A percentile compares a stretch with the other conserved stretches of the same genome.
Conservation (phyloP, 2,329 filamentous ascomycete species). For the Colletotrichum sp. region DNA sequence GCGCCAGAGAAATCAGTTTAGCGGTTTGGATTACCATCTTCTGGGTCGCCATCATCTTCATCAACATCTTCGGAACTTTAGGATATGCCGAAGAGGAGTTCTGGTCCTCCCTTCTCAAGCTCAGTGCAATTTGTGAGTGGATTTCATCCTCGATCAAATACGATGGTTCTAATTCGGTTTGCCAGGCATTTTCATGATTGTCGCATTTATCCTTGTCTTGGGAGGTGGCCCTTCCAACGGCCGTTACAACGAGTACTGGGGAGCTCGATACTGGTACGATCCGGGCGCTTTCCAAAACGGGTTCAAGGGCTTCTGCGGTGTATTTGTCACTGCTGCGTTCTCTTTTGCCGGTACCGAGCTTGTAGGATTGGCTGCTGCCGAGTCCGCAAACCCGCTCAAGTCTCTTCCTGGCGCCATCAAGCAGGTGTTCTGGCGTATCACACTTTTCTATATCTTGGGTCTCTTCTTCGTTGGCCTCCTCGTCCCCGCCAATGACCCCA, state of each 20-base stretch:
- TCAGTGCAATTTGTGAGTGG: constrained; percentile 45
- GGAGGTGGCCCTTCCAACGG: constrained; percentile 63
- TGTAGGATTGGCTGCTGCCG: constrained; percentile 76
- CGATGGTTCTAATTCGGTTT: background rate
- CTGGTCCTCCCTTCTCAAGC: constrained; percentile 51
- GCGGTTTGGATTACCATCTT: constrained; percentile 64
- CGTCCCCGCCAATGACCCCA: constrained; percentile 48
- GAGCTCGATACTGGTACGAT: constrained; percentile 54
- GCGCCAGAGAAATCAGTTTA: constrained; percentile 39
- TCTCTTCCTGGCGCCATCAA: constrained; percentile 83
- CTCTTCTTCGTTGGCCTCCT: constrained; percentile 58
- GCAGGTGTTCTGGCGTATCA: constrained; percentile 71
- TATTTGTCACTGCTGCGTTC: constrained; percentile 77
- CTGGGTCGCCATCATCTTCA: constrained; percentile 43
- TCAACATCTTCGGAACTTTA: constrained; percentile 52
- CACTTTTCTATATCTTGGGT: constrained; percentile 59
- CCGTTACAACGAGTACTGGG: constrained; percentile 50
- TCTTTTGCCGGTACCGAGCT: constrained; percentile 76
- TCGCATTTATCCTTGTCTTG: constrained; percentile 62
- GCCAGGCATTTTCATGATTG: constrained; percentile 65
- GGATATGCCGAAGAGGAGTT: constrained; percentile 66
- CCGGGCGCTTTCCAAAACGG: constrained; percentile 70
- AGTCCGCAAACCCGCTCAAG: constrained; percentile 72
- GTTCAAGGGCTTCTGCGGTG: constrained; percentile 76
- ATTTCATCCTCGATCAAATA: rapidly evolving